Percentiles rank a stretch among this genome's conserved stretches.
These are phyloP conservation scores for Diplosphaera chodatii DNA, from an alignment of 139 green algal species.

Conservation along the genomic window DNA sequence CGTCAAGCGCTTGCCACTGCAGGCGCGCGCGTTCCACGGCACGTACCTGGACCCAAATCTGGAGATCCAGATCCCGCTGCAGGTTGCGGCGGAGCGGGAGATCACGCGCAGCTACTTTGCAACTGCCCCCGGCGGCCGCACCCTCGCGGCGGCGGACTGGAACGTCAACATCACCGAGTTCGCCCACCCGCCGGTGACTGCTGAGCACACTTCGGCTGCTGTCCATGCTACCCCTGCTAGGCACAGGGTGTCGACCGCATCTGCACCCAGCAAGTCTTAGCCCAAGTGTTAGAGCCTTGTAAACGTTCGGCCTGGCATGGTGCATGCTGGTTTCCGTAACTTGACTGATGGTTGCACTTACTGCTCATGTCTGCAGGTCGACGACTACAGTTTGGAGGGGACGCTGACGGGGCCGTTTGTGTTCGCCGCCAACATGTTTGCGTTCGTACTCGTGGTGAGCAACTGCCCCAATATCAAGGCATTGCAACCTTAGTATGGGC, in stretches of 20 bases:
- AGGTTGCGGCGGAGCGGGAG: conserved; percentile 64
- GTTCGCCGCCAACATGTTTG: conserved; percentile 91
- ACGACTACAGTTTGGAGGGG: conserved; percentile 54
- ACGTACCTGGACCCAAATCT: conserved; percentile 52
- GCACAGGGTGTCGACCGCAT: too few relatives aligned
- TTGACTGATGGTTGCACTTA: too few relatives aligned
- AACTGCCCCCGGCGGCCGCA: background rate
- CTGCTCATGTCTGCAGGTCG: too few relatives aligned
- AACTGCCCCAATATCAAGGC: background rate
- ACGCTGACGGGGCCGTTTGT: conserved; percentile 76
- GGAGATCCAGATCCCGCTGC: conserved; percentile 61
- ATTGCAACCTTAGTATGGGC: too few relatives aligned
- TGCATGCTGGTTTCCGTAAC: too few relatives aligned
- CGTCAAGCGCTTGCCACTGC: too few relatives aligned
- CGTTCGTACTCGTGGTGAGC: conserved; percentile 63
- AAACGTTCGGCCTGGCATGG: too few relatives aligned
- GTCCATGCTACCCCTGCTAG: too few relatives aligned
- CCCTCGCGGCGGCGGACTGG: conserved; percentile 34
- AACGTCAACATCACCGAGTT: conserved; percentile 44
- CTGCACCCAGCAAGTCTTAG: too few relatives aligned
- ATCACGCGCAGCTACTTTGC: conserved; percentile 14
- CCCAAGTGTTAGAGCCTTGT: too few relatives aligned
- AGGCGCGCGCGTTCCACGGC: conserved; percentile 52
- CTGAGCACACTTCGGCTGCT: too few relatives aligned
- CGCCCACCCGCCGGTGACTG: conserved; percentile 60